phyloP scores from a whole-genome alignment of 1,284 basidiomycete genomes.

The Rhodotorula sp. region DNA sequence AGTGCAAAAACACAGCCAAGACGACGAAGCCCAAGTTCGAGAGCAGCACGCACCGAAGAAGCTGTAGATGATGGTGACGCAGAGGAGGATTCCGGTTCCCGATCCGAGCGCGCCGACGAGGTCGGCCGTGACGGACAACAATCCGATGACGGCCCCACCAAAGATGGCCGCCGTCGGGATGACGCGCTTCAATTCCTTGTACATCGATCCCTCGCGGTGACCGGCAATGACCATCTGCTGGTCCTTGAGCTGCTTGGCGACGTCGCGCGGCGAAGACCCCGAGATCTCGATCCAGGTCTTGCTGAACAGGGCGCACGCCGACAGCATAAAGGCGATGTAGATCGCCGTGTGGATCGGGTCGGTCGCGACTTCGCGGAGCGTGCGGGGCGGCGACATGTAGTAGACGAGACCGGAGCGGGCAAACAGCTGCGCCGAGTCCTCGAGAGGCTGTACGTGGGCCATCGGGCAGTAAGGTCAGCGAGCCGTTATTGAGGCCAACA shows the following conservation, averaged over 20 bases:
- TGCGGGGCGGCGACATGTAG: slow-evolving; percentile 91
- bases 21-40: too few species aligned
- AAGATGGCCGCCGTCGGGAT: slow-evolving; percentile 97
- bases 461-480: background rate
- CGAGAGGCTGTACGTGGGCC: slow-evolving; percentile 64
- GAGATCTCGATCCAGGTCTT: slow-evolving; percentile 99
- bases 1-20: too few species aligned
- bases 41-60: slow-evolving; percentile 39
- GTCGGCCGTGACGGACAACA: slow-evolving; percentile 93
- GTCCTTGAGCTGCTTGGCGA: slow-evolving; percentile 98
- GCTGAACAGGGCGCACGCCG: slow-evolving; percentile 93
- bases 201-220: slow-evolving; percentile 94
- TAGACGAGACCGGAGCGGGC: slow-evolving; percentile 90
- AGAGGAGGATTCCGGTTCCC: slow-evolving; percentile 72
- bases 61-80: slow-evolving; percentile 38
- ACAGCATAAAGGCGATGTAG: slow-evolving; percentile 89
- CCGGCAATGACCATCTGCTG: slow-evolving; percentile 99
- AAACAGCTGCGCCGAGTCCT: slow-evolving; percentile 86
- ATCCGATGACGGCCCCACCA: slow-evolving; percentile 90
- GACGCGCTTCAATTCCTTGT: slow-evolving; percentile 97
- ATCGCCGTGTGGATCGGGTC: slow-evolving; percentile 92
- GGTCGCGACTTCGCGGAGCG: slow-evolving; percentile 75
- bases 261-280: slow-evolving; percentile 88
- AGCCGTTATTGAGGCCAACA: background rate
- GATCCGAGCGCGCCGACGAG: slow-evolving; percentile 93